Percentiles rank a stretch among this genome's conserved stretches.
Evolutionary conservation across 768 basidiomycete genomes (phyloP).

Genomic region (Kockovaella imperatae): DNA sequence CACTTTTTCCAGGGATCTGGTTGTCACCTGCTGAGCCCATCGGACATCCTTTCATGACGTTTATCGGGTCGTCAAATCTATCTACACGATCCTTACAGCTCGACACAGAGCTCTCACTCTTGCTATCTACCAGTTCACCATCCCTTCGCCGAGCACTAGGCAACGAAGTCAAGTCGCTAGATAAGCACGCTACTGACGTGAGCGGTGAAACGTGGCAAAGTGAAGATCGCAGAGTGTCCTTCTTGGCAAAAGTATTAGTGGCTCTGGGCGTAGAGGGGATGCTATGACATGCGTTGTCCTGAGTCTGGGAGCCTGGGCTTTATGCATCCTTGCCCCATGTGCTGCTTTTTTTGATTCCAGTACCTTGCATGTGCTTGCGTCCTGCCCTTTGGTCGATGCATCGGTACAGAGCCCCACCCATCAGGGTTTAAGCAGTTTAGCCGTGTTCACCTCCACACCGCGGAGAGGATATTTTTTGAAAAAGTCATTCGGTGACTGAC

Average conservation of each 20-base stretch:
- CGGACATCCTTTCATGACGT: conserved; percentile 57
- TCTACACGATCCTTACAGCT: conserved; percentile 84
- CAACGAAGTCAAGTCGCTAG: conserved; percentile 41
- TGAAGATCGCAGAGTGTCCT: conserved; percentile 41
- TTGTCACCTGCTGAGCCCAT: background rate
- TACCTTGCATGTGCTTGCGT: too few relatives aligned
- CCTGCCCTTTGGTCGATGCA: too few relatives aligned
- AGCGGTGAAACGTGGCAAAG: conserved; percentile 38
- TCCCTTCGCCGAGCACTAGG: conserved; percentile 37
- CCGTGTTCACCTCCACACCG: too few relatives aligned
- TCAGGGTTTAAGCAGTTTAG: too few relatives aligned
- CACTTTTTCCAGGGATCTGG: background rate
- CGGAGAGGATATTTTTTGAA: too few relatives aligned
- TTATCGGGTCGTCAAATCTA: conserved; percentile 91
- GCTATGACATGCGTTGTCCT: too few relatives aligned
- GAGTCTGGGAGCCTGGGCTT: too few relatives aligned
- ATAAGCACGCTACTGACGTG: conserved; percentile 34
- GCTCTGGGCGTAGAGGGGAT: conserved; percentile 39
- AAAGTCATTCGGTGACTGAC: too few relatives aligned
- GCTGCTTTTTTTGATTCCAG: too few relatives aligned
- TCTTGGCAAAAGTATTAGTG: conserved; percentile 36
- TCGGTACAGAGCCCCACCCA: too few relatives aligned
- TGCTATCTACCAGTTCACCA: conserved; percentile 63
- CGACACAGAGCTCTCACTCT: conserved; percentile 83
- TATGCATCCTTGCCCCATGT: too few relatives aligned